phyloP scores from a whole-genome alignment of 768 basidiomycete genomes.

The Leccinellum rugosiceps region DNA sequence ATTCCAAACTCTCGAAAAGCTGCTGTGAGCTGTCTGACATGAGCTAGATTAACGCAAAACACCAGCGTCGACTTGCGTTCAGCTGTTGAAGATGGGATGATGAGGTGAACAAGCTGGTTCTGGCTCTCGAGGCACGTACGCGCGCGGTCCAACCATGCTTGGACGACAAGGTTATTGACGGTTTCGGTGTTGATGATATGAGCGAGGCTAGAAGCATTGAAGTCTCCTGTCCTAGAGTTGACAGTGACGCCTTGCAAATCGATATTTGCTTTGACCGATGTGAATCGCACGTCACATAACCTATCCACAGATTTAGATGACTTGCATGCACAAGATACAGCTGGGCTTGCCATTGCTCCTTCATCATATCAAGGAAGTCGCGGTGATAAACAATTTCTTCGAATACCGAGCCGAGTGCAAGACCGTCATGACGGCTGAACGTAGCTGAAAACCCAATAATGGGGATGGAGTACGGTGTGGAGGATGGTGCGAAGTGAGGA shows the following conservation, averaged over 20 bases:
- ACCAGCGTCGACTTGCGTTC: slow-evolving; percentile 82
- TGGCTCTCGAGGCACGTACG: slow-evolving; percentile 41
- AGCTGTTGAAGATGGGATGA: slow-evolving; percentile 29
- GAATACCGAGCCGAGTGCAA: slow-evolving; percentile 86
- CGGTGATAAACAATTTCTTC: slow-evolving; percentile 90
- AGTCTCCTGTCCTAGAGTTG: slow-evolving; percentile 73
- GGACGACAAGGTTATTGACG: slow-evolving; percentile 74
- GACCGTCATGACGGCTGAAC: slow-evolving; percentile 87
- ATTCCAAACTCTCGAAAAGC: slow-evolving; percentile 71
- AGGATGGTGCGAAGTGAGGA: slow-evolving; percentile 34
- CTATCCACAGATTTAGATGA: slow-evolving; percentile 32
- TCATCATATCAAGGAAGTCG: slow-evolving; percentile 89
- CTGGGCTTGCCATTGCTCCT: slow-evolving; percentile 71
- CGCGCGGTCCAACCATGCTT: slow-evolving; percentile 84
- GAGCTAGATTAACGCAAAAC: slow-evolving; percentile 86
- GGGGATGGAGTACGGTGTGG: slow-evolving; percentile 55
- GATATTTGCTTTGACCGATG: slow-evolving; percentile 73
- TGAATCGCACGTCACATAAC: slow-evolving; percentile 87
- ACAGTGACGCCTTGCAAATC: slow-evolving; percentile 65
- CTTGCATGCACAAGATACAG: neutral
- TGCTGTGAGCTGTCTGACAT: slow-evolving; percentile 72
- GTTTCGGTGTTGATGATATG: slow-evolving; percentile 77
- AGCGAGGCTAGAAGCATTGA: slow-evolving; percentile 72
- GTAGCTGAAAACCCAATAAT: slow-evolving; percentile 95
- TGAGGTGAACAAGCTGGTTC: neutral